Conservation (phyloP, 306 rosid species). For the Trifolium dubium region DNA sequence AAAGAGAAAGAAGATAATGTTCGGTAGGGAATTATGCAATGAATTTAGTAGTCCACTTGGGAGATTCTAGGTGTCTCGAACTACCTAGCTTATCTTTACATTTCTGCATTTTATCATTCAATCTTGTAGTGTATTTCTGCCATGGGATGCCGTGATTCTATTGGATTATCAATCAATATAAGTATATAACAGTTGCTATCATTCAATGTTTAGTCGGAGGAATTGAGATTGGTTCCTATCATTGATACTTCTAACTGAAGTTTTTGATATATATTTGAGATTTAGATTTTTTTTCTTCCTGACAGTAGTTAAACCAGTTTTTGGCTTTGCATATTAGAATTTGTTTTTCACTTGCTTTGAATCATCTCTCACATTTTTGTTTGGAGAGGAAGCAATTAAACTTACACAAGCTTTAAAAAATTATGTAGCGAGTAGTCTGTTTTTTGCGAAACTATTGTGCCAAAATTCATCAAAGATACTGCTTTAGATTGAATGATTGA, state of each 20-base stretch:
- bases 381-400: not conserved
- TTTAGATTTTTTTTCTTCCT: not conserved
- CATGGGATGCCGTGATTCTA: no score
- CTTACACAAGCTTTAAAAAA: not conserved
- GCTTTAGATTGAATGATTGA: conserved; percentile 1
- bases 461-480: conserved; percentile 6
- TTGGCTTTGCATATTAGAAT: not conserved
- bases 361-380: not conserved
- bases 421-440: not conserved
- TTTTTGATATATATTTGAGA: not conserved
- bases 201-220: no score
- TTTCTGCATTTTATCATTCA: no score
- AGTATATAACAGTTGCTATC: no score
- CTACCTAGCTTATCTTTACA: no score
- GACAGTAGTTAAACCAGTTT: not conserved
- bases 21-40: no score
- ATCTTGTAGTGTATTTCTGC: no score
- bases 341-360: not conserved
- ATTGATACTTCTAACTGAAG: not conserved
- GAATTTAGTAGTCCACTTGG: no score
- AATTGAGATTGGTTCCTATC: no score
- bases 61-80: no score
- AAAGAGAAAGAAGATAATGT: no score
- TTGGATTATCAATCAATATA: no score
- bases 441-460: not conserved